A percentile compares a stretch with the other conserved stretches of the same genome.
Evolutionary conservation across 768 basidiomycete species (phyloP).

Genomic region (Lactifluus volemus): DNA sequence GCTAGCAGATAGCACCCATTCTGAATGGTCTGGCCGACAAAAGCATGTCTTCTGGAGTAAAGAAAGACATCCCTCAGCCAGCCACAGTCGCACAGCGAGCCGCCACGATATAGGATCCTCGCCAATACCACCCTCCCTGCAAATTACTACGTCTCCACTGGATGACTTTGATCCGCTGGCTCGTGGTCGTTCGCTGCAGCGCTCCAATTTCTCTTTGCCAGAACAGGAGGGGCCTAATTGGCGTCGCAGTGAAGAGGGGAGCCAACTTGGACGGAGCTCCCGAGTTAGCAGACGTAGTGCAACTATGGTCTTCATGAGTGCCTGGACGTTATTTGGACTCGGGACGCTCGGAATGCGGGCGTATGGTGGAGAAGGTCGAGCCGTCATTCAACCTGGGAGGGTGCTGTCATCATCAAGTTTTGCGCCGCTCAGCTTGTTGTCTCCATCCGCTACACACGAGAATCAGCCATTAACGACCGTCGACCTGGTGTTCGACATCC

Average conservation of each 20-base stretch:
- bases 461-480: background rate
- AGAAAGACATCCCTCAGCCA: slow-evolving; percentile 33
- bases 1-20: slow-evolving; percentile 69
- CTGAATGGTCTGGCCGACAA: slow-evolving; percentile 44
- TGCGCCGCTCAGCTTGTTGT: background rate
- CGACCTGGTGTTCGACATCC: slow-evolving; percentile 8
- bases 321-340: slow-evolving; percentile 66
- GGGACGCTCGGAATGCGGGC: slow-evolving; percentile 38
- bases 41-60: slow-evolving; percentile 64
- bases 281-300: slow-evolving; percentile 62
- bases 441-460: background rate
- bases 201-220: slow-evolving; percentile 27
- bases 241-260: slow-evolving; percentile 2
- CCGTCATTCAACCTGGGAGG: slow-evolving; percentile 34
- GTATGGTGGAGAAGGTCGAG: slow-evolving; percentile 24
- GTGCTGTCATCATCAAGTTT: slow-evolving; percentile 32
- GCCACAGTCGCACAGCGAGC: slow-evolving; percentile 30
- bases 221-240: slow-evolving; percentile 5
- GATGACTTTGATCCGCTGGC: slow-evolving; percentile 5
- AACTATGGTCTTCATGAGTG: slow-evolving; percentile 73
- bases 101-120: slow-evolving; percentile 20
- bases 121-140: slow-evolving; percentile 27
- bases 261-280: slow-evolving; percentile 32
- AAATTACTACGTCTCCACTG: slow-evolving; percentile 14
- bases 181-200: slow-evolving; percentile 40